A percentile compares a stretch with the other conserved stretches of the same genome.
These are phyloP conservation scores for Magnolia changhungtana DNA, from an alignment of 164 flowering plant species.

Conservation along the genomic window DNA sequence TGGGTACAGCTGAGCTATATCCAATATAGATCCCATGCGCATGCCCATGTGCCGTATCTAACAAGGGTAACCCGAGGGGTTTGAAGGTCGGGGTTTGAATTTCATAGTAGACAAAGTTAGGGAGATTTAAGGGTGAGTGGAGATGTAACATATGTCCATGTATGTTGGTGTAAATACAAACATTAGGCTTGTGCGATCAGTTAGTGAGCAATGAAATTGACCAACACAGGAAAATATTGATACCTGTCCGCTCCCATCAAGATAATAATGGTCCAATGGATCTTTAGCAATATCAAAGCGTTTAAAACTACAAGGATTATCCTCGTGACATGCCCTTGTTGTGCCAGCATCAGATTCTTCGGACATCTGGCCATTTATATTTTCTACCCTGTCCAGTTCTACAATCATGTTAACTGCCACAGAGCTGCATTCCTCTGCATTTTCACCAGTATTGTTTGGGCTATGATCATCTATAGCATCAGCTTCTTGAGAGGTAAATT, in stretches of 20 bases:
- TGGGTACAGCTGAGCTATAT: no score
- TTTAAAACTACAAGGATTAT: constrained; percentile 41
- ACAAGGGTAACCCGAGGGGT: no score
- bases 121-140: no score
- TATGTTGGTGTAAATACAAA: not conserved
- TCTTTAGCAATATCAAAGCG: constrained; percentile 78
- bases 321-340: constrained; percentile 17
- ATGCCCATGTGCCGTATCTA: no score
- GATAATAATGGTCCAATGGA: constrained; percentile 76
- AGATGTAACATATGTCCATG: not conserved
- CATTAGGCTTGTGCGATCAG: not conserved
- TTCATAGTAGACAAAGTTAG: no score
- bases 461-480: constrained; percentile 21
- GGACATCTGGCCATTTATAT: constrained; percentile 25
- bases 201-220: not conserved
- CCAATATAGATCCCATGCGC: no score
- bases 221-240: not conserved
- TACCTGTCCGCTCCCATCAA: constrained; percentile 66
- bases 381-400: constrained; percentile 24
- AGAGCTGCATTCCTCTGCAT: constrained; percentile 23
- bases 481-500: constrained; percentile 37
- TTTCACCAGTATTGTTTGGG: constrained; percentile 16
- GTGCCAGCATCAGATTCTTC: constrained; percentile 24
- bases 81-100: no score
- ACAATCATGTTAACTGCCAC: constrained; percentile 23